Evolutionary conservation across 495 filamentous ascomycete species (phyloP), one percentile per base, ranked within the genome.

Genomic region (Monascus purpureus): DNA sequence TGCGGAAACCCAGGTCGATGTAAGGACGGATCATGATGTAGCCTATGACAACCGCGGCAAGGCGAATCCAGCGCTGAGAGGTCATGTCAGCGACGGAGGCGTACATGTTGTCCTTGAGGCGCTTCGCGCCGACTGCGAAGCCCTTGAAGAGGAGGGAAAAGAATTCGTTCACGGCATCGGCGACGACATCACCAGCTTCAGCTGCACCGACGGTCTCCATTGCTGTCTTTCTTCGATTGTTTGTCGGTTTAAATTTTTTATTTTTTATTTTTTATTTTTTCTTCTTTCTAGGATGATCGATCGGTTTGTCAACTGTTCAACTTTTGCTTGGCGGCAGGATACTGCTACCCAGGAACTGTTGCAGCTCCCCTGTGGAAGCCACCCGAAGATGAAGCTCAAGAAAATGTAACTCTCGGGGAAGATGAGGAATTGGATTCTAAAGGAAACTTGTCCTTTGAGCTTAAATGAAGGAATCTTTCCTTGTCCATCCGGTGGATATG

Each of bases 21-120:
- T 75, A 78, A 0, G 77, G 75, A 3, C 79, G 67, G n/a, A 83
- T 37, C 11, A 83, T 52, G 36, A 72, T 25, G 55, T 82, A 82
- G 45, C 57, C 60, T 29, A 75, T 57, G 9, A 75, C 70, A 29
- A 77, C 60, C 34, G 67, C 57, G 35, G 77, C 50, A 16, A 82
- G 50, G 18, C 74, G 72, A 30, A 81, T 68, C 63, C 65, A 78
- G 41, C 73, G 63, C 35, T 65, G 45, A 16, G 51, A 35, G 36
- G 60, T 63, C 52, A 80, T 63, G 23, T 64, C 49, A 18, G 55
- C 53, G 46, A 82, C 64, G 24, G 72, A 67, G 24, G 50, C 39
- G 40, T 53, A 54, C 38, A 73, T 17, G 50, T 83, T 82, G 37
- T 49, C 67, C 31, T 44, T 46, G 52, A 78, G 63, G 45, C 54